These are phyloP conservation scores for Neckera pumila DNA, from an alignment of 225 moss, liverwort and hornwort genomes.

Conservation along the genomic window DNA sequence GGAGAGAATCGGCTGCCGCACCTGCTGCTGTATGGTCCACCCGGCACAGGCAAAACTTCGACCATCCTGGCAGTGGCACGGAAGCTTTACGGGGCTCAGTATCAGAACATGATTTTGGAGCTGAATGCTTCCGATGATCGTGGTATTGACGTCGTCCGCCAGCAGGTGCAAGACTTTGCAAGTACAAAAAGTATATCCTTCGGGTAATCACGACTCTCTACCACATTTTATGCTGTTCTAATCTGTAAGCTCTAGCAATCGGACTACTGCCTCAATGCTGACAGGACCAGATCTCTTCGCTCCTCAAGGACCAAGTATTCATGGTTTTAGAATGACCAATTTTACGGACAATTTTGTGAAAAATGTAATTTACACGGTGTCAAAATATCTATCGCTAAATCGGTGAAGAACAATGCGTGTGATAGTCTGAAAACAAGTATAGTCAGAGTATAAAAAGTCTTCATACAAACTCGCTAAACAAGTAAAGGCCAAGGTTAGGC, in stretches of 20 bases:
- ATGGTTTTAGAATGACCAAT: background rate
- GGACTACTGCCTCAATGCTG: background rate
- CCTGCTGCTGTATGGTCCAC: conserved; percentile 87
- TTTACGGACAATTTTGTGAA: background rate
- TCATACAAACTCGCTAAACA: background rate
- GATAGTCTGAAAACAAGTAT: background rate
- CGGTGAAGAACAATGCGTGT: background rate
- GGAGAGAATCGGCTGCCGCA: conserved; percentile 90
- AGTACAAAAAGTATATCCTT: conserved; percentile 95
- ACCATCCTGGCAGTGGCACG: conserved; percentile 94
- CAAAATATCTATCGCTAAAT: background rate
- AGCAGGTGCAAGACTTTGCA: conserved; percentile 98
- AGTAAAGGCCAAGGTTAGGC: background rate
- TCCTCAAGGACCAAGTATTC: background rate
- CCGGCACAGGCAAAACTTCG: conserved; percentile 96
- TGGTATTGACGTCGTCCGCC: conserved; percentile 94
- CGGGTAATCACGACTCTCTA: conserved; percentile 42
- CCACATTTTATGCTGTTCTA: background rate
- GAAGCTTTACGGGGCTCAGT: conserved; percentile 88
- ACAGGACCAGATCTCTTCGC: background rate
- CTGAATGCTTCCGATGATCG: conserved; percentile 98
- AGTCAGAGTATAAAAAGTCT: background rate
- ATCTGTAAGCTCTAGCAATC: background rate
- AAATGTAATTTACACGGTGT: background rate
- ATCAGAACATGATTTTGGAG: conserved; percentile 97